Evolutionary conservation across 495 filamentous ascomycete genomes (phyloP).

Genomic region (Talaromyces thailandensis): DNA sequence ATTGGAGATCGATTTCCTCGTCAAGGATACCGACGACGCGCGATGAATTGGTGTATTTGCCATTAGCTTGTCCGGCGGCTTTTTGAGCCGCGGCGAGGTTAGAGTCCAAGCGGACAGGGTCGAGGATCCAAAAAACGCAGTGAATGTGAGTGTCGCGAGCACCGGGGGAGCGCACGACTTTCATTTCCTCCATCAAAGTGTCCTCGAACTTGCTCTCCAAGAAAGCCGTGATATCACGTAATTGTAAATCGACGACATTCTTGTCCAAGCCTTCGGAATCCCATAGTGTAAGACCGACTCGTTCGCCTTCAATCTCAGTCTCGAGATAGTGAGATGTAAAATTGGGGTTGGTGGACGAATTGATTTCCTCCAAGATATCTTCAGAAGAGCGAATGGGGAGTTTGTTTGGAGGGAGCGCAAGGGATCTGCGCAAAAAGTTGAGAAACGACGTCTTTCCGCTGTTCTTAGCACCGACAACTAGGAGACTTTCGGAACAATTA

Average conservation of each 20-base stretch:
- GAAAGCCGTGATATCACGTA: constrained; percentile 84
- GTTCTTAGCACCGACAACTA: constrained; percentile 80
- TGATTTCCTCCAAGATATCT: constrained; percentile 34
- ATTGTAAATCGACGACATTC: constrained; percentile 85
- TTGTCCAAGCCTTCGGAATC: constrained; percentile 91
- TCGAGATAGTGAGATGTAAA: constrained; percentile 87
- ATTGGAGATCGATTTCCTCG: constrained; percentile 82
- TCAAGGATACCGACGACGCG: constrained; percentile 59
- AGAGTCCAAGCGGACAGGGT: constrained; percentile 76
- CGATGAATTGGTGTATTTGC: constrained; percentile 37
- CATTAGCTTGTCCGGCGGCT: constrained; percentile 40
- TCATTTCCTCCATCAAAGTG: constrained; percentile 95
- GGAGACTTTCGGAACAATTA: constrained; percentile 50
- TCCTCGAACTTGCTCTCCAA: constrained; percentile 98
- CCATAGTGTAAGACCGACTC: constrained; percentile 90
- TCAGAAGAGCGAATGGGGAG: constrained; percentile 44
- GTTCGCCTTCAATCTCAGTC: constrained; percentile 88
- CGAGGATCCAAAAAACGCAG: constrained; percentile 86
- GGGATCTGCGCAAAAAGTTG: constrained; percentile 80
- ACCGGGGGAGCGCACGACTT: constrained; percentile 86
- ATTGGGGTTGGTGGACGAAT: constrained; percentile 43
- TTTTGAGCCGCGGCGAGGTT: constrained; percentile 63
- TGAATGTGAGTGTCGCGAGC: constrained; percentile 96
- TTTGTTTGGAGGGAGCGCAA: constrained; percentile 74
- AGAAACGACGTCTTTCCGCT: constrained; percentile 96